phyloP scores from a whole-genome alignment of 2,329 filamentous ascomycete species.

The Aspergillus floridensis region DNA sequence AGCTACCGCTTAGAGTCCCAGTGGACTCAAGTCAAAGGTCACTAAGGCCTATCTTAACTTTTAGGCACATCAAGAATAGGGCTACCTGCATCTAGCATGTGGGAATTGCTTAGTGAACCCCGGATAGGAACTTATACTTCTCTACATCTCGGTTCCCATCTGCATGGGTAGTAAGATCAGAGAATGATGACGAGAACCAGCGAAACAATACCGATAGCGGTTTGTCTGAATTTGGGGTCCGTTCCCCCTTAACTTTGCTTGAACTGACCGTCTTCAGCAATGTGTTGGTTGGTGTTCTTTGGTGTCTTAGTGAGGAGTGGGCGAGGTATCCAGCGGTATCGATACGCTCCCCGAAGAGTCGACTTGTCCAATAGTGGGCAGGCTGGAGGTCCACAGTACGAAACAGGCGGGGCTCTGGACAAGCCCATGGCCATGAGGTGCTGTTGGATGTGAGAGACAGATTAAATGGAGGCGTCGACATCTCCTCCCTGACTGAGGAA shows the following conservation, averaged over 20 bases:
- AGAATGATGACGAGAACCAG: not conserved
- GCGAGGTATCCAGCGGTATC: constrained; percentile 8
- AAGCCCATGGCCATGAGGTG: constrained; percentile 4
- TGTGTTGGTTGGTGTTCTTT: not conserved
- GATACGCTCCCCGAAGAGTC: constrained; percentile 6
- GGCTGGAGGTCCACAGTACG: constrained; percentile 2
- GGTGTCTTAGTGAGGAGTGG: not conserved
- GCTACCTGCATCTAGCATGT: not conserved
- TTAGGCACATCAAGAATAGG: not conserved
- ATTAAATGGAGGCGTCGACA: constrained; percentile 5
- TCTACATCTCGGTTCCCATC: not conserved
- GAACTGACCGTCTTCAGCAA: not conserved
- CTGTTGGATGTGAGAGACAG: constrained; percentile 10
- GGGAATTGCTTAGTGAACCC: not conserved
- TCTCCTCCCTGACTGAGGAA: not conserved
- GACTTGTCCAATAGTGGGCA: constrained; percentile 10
- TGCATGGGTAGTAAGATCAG: not conserved
- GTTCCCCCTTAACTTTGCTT: not conserved
- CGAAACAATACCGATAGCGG: not conserved
- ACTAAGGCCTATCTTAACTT: not conserved
- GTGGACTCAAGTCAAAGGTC: not conserved
- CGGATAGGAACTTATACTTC: not conserved
- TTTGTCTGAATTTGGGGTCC: not conserved
- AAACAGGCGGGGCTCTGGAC: constrained; percentile 9
- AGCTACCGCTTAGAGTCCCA: not conserved